A percentile compares a stretch with the other conserved stretches of the same genome.
phyloP scores from a whole-genome alignment of 1,139 yeast species.

The Yamadazyma conglobata region DNA sequence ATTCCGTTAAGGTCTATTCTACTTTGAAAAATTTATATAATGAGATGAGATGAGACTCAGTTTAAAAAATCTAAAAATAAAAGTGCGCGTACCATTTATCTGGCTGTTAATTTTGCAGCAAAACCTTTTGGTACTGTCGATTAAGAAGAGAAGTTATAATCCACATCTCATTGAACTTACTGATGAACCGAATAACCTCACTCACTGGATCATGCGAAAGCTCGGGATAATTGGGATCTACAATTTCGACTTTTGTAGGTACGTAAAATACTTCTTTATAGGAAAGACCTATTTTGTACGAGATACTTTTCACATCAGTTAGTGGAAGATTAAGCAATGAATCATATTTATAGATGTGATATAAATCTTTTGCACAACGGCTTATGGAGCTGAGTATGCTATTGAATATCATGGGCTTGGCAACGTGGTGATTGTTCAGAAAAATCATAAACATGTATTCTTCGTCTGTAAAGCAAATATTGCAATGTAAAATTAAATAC shows the following conservation, averaged over 20 bases:
- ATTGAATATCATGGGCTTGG: constrained; percentile 3
- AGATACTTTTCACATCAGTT: constrained; percentile 14
- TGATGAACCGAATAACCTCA: constrained; percentile 10
- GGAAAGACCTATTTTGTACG: constrained; percentile 12
- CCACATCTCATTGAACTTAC: constrained; percentile 17
- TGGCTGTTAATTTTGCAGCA: no score
- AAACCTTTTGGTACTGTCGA: constrained; percentile 7
- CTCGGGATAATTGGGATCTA: not conserved
- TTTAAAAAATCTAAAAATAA: no score
- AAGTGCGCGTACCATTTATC: no score
- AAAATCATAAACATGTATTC: constrained; percentile 12
- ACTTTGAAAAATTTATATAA: constrained; percentile 8
- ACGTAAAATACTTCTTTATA: constrained; percentile 14
- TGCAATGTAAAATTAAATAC: constrained; percentile 9
- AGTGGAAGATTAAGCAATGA: constrained; percentile 11
- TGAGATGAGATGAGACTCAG: constrained; percentile 13
- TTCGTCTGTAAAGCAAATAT: constrained; percentile 9
- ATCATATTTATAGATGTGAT: constrained; percentile 4
- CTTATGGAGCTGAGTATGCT: constrained; percentile 5
- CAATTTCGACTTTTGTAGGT: constrained; percentile 5
- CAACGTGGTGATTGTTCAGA: constrained; percentile 1
- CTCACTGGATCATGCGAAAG: not conserved
- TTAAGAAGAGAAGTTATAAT: constrained; percentile 11
- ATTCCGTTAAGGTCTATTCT: not conserved
- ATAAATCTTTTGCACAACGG: constrained; percentile 4